Evolutionary conservation across 2,329 filamentous ascomycete species (phyloP), one percentile per base, ranked within the genome.

Genomic region (Colletotrichum tamarilloi): DNA sequence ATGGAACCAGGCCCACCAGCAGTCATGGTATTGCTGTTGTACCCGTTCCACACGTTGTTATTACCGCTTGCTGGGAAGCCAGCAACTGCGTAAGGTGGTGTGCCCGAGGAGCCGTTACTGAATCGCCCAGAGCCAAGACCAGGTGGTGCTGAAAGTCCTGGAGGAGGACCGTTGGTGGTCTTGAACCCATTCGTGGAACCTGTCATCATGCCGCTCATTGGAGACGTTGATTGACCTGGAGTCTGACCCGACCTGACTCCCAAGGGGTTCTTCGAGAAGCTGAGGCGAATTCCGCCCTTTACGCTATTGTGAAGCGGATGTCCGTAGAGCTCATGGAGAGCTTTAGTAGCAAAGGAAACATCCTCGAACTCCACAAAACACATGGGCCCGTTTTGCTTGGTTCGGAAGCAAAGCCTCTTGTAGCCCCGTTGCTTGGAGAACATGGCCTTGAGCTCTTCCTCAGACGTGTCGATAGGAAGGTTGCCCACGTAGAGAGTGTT

Each of bases 401-500:
- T 97, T 42, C 96, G 91, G 87, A 98, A 98, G 80, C 95, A 98
- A 8, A 99, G 91, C 32, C 97, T 90, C 84, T 97, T 98, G 86
- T 98, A 99, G 4, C 97, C 97, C 60, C 95, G 92, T 81, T 97
- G 94, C 83, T 95, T 96, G 30, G 93, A 95, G 80, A 99, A 99
- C 79, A 98, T 89, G 26, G 93, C 91, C 84, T 98, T 98, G 68
- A 99, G 89, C 82, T 98, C 97, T 80, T 98, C 96, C 79, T 99
- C 97, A 0, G 94, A 96, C 0, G 95, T 97, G 80, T 98, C 94
- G 69, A 95, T 91, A 0, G 96, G 97, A 56, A 99, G 86, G 79
- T 99, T 98, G n/a, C 97, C 96, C 24, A 99, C 96, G 79, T 99
- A 98, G 7, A 99, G 88, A 0, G 97, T 99, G 80, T 99, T 98